Evolutionary conservation across 1,139 yeast genomes (phyloP).

Genomic region (Lodderomyces orthopsilosis): DNA sequence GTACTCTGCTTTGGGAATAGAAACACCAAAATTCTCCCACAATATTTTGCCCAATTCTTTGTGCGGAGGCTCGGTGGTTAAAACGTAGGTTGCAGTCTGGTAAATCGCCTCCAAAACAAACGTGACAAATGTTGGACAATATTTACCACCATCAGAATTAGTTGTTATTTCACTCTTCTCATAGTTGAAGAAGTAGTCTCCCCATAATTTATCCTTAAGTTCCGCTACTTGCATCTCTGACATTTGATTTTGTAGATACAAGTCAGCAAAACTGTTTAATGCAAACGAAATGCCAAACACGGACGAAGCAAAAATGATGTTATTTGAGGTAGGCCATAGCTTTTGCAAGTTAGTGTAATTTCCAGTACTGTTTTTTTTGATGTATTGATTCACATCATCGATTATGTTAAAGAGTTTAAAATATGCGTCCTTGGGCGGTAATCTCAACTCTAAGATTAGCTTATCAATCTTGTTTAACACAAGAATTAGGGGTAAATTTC

Average conservation of each 20-base stretch:
- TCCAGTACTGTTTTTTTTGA: conserved; percentile 28
- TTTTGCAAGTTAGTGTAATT: conserved; percentile 26
- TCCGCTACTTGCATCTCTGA: conserved; percentile 32
- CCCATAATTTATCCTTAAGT: conserved; percentile 70
- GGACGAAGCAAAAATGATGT: conserved; percentile 75
- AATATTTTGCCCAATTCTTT: conserved; percentile 39
- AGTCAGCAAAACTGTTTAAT: conserved; percentile 58
- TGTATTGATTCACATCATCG: conserved; percentile 59
- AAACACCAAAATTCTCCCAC: conserved; percentile 44
- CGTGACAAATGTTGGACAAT: conserved; percentile 57
- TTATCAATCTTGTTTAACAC: conserved; percentile 85
- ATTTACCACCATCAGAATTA: conserved; percentile 24
- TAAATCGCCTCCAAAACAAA: conserved; percentile 80
- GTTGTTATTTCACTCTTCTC: conserved; percentile 44
- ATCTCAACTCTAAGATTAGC: conserved; percentile 67
- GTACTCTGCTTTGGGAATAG: conserved; percentile 35
- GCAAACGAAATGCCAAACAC: conserved; percentile 63
- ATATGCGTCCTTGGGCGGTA: conserved; percentile 75
- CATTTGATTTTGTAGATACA: conserved; percentile 39
- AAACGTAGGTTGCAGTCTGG: conserved; percentile 61
- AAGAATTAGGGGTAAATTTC: conserved; percentile 52
- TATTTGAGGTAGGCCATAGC: conserved; percentile 62
- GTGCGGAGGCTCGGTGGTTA: conserved; percentile 52
- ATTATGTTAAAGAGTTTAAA: conserved; percentile 61
- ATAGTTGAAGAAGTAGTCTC: conserved; percentile 57